These are phyloP conservation scores for Gonapodya prolifera DNA, from an alignment of 192 early-diverging fungal species.

Conservation along the genomic window DNA sequence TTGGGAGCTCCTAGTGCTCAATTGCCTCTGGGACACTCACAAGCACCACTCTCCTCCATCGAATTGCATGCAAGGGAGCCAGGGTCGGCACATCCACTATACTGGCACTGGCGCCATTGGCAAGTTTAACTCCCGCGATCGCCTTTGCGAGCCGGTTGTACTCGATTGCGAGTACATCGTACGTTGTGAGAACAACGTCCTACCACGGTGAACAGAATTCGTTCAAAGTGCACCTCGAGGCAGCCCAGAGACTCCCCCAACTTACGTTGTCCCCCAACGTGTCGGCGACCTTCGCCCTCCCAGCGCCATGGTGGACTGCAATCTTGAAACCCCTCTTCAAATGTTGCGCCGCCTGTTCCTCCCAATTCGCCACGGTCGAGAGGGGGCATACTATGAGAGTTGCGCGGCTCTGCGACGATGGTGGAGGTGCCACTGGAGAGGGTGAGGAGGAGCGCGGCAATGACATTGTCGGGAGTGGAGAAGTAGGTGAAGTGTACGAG, in stretches of 20 bases:
- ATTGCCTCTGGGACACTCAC: background rate
- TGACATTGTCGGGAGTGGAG: background rate
- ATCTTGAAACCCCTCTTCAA: conserved; percentile 26
- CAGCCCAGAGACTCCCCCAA: no score
- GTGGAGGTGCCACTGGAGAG: background rate
- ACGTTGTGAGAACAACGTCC: conserved; percentile 63
- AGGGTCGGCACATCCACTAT: conserved; percentile 6
- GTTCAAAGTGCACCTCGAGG: conserved; percentile 5
- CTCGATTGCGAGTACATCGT: conserved; percentile 47
- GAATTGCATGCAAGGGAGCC: conserved; percentile 40
- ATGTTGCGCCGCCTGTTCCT: conserved; percentile 48
- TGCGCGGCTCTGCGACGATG: conserved; percentile 15
- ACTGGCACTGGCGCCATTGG: background rate
- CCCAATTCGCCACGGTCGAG: conserved; percentile 60
- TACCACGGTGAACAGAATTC: conserved; percentile 10
- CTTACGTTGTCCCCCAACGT: conserved; percentile 31
- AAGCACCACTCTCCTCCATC: conserved; percentile 79
- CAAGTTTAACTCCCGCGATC: conserved; percentile 9
- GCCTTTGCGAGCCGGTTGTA: conserved; percentile 16
- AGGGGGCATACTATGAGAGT: conserved; percentile 63
- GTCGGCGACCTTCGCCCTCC: conserved; percentile 25
- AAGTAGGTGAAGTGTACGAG: conserved; percentile 6
- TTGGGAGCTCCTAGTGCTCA: background rate
- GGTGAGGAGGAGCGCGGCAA: background rate
- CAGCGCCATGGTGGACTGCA: conserved; percentile 48